Base-by-base conservation (phyloP, 1,284 basidiomycete genomes). In the Rhodotorula sp. region DNA sequence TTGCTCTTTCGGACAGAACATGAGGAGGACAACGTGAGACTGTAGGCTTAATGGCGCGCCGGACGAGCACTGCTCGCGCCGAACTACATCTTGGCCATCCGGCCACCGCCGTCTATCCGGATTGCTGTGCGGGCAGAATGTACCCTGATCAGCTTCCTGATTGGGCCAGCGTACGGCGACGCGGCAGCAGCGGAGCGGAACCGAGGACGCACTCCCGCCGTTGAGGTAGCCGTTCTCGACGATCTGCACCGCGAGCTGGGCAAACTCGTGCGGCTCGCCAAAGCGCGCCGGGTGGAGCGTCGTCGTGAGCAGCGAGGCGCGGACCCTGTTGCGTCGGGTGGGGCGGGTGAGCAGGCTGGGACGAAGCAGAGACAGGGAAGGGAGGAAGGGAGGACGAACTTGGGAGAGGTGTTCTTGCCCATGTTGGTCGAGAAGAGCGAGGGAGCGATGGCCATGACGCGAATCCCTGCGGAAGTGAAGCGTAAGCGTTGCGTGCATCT, bases 401-500 rank as follows among this genome's bases (percentile, higher is more conserved):
- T 73, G 57, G 65, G 61, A 3, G 64, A 60, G 21, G 73, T 81
- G 63, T 52, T 71, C 59, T 45, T 75, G 46, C 77, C 81, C 82
- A 82, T 82, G 21, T 77, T 74, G 1, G 82, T 82, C 17, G 73
- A 68, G 68, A 82, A 82, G 41, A 81, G 64, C 3, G 78, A 78
- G 4, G 81, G 81, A 0, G 81, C 79, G 17, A 81, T 67, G 10
- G 64, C 64, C 21, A 78, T 72, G 52, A 78, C 76, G 25, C 77
- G 58, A 27, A 78, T 76, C 7, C 77, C 77, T 77, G 55, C 34
- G 8, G 21, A 19, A 23, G 44, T 8, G 25, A 60, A 46, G 41
- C 9, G 25, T 41, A 16, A 53, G 23, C 3, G 13, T 7, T 2
- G 7, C 4, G 52, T 41, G 45, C 21, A 21, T n/a, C 27, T 34